phyloP scores from a whole-genome alignment of 495 filamentous ascomycete genomes.

The Podospora didyma region DNA sequence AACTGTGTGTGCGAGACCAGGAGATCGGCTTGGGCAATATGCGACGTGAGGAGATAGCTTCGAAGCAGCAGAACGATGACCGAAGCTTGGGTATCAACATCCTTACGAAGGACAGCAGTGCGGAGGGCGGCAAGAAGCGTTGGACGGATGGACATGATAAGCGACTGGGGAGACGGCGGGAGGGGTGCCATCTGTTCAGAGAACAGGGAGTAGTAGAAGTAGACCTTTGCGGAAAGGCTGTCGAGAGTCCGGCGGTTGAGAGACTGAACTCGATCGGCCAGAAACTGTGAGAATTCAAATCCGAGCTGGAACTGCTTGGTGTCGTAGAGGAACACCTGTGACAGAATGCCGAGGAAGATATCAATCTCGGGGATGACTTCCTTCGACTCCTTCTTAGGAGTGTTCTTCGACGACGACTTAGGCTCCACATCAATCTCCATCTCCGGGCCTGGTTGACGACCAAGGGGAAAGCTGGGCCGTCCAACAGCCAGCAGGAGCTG shows the following conservation, averaged over 20 bases:
- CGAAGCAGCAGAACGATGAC: conserved; percentile 92
- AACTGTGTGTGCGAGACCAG: conserved; percentile 93
- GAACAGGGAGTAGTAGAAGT: conserved; percentile 96
- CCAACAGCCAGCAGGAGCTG: conserved; percentile 66
- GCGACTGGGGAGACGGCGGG: conserved; percentile 80
- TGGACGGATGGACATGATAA: conserved; percentile 80
- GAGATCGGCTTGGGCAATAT: conserved; percentile 94
- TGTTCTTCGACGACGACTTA: conserved; percentile 44
- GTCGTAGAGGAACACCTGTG: conserved; percentile 87
- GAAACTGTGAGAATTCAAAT: conserved; percentile 72
- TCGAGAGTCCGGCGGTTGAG: conserved; percentile 93
- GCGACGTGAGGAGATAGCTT: conserved; percentile 92
- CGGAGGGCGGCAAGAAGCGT: conserved; percentile 82
- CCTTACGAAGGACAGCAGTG: conserved; percentile 90
- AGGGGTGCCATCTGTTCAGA: conserved; percentile 82
- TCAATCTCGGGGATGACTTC: conserved; percentile 87
- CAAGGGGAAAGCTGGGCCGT: conserved; percentile 57
- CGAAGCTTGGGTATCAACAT: conserved; percentile 91
- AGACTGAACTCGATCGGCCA: conserved; percentile 79
- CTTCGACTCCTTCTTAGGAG: conserved; percentile 57
- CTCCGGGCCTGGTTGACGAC: conserved; percentile 49
- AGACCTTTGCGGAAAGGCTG: conserved; percentile 87
- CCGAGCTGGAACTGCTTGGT: conserved; percentile 72
- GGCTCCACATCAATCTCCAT: conserved; percentile 76
- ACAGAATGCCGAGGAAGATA: conserved; percentile 82